Percentiles rank a stretch among this genome's conserved stretches.
phyloP scores from a whole-genome alignment of 768 basidiomycete genomes.

The Boletus rubroflammeus region DNA sequence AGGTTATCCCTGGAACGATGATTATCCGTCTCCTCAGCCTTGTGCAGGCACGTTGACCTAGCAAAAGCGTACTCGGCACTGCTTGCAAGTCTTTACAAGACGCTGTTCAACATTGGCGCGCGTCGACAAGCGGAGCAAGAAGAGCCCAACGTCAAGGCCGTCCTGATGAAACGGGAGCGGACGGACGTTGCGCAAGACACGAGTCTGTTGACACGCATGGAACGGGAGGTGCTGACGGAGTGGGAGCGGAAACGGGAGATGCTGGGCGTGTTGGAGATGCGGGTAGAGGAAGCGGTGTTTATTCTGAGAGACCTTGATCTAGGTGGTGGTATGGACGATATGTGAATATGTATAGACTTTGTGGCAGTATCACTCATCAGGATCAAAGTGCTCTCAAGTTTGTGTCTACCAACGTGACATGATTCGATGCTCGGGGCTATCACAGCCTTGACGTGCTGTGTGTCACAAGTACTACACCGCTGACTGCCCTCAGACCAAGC shows the following conservation, averaged over 20 bases:
- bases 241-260: constrained; percentile 76
- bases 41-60: constrained; percentile 81
- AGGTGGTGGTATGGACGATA: constrained; percentile 47
- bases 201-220: constrained; percentile 63
- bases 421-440: too few relatives aligned
- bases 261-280: constrained; percentile 74
- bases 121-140: constrained; percentile 74
- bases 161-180: constrained; percentile 78
- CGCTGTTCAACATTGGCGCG: constrained; percentile 77
- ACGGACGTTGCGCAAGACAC: constrained; percentile 82
- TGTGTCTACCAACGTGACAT: too few relatives aligned
- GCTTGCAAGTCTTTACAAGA: constrained; percentile 81
- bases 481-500: neutral
- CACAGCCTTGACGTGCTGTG: constrained; percentile 8
- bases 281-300: constrained; percentile 87
- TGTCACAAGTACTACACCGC: neutral
- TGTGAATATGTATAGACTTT: constrained; percentile 8
- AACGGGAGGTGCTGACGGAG: constrained; percentile 68
- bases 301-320: constrained; percentile 76
- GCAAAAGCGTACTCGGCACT: constrained; percentile 77
- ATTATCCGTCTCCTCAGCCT: neutral
- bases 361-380: too few relatives aligned
- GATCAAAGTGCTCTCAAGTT: too few relatives aligned
- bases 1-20: constrained; percentile 9
- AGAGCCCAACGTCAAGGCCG: constrained; percentile 57